A percentile compares a stretch with the other conserved stretches of the same genome.
These are phyloP conservation scores for Acanthochlamys bracteata DNA, from an alignment of 106 monocot genomes.

Conservation along the genomic window DNA sequence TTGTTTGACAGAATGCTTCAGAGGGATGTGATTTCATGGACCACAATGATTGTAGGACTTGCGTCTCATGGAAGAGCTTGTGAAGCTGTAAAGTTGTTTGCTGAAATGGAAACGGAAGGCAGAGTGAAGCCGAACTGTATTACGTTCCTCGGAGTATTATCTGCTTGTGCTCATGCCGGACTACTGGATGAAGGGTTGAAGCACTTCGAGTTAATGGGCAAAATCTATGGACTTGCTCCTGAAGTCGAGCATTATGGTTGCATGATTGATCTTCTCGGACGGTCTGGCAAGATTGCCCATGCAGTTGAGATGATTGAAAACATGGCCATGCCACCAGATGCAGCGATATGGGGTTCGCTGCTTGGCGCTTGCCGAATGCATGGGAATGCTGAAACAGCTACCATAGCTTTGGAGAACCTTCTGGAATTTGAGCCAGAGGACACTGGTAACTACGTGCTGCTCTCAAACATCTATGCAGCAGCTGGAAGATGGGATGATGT, in stretches of 20 bases:
- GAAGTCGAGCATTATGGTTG: slow-evolving; percentile 72
- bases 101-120: slow-evolving; percentile 20
- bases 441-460: slow-evolving; percentile 55
- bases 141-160: slow-evolving; percentile 41
- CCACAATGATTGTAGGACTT: slow-evolving; percentile 49
- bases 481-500: slow-evolving; percentile 55
- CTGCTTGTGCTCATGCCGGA: slow-evolving; percentile 55
- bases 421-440: slow-evolving; percentile 56
- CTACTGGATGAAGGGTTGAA: slow-evolving; percentile 35
- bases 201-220: slow-evolving; percentile 44
- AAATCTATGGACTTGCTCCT: slow-evolving; percentile 28
- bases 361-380: slow-evolving; percentile 41
- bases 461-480: slow-evolving; percentile 55
- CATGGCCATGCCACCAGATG: slow-evolving; percentile 55
- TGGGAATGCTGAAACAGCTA: slow-evolving; percentile 29
- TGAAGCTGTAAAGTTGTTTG: slow-evolving; percentile 39
- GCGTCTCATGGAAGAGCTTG: slow-evolving; percentile 33
- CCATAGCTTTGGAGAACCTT: slow-evolving; percentile 30
- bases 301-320: slow-evolving; percentile 29
- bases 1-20: slow-evolving; percentile 30
- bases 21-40: slow-evolving; percentile 62
- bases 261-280: slow-evolving; percentile 54
- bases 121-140: slow-evolving; percentile 26
- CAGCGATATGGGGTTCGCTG: slow-evolving; percentile 65
- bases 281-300: slow-evolving; percentile 26